A percentile compares a stretch with the other conserved stretches of the same genome.
These are phyloP conservation scores for Scheffersomyces ergatensis DNA, from an alignment of 805 yeast genomes.

Conservation along the genomic window DNA sequence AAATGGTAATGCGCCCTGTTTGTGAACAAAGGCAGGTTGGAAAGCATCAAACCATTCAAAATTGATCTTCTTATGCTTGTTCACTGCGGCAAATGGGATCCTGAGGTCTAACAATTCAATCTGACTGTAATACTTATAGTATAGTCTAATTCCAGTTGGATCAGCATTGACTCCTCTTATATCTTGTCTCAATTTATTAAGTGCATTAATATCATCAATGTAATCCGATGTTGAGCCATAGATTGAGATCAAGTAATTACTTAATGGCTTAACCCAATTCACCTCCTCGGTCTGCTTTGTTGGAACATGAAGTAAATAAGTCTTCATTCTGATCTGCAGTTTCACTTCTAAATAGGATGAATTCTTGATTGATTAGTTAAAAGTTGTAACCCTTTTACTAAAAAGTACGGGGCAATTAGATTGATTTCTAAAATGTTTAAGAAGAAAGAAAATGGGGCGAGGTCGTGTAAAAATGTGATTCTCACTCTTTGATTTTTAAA, in stretches of 20 bases:
- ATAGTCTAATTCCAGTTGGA: conserved; percentile 47
- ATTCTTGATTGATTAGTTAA: too few relatives aligned
- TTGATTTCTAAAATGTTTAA: too few relatives aligned
- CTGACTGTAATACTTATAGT: conserved; percentile 74
- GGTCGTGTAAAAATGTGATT: too few relatives aligned
- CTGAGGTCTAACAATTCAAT: conserved; percentile 77
- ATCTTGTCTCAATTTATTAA: conserved; percentile 61
- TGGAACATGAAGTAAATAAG: conserved; percentile 22
- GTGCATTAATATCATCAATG: conserved; percentile 49
- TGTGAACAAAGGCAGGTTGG: conserved; percentile 37
- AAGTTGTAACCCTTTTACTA: too few relatives aligned
- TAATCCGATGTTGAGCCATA: conserved; percentile 65
- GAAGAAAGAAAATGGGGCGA: too few relatives aligned
- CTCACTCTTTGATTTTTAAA: too few relatives aligned
- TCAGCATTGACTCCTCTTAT: conserved; percentile 48
- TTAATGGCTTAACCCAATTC: conserved; percentile 67
- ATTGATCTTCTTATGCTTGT: conserved; percentile 41
- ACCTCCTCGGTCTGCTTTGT: conserved; percentile 50
- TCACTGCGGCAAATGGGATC: conserved; percentile 61
- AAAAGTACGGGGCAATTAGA: too few relatives aligned
- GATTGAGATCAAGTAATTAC: conserved; percentile 51
- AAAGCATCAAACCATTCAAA: conserved; percentile 86
- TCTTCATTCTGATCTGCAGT: conserved; percentile 20
- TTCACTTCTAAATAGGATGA: too few relatives aligned
- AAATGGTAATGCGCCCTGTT: conserved; percentile 81